Conservation (phyloP, 2,329 filamentous ascomycete species). For the Scedosporium boydii region DNA sequence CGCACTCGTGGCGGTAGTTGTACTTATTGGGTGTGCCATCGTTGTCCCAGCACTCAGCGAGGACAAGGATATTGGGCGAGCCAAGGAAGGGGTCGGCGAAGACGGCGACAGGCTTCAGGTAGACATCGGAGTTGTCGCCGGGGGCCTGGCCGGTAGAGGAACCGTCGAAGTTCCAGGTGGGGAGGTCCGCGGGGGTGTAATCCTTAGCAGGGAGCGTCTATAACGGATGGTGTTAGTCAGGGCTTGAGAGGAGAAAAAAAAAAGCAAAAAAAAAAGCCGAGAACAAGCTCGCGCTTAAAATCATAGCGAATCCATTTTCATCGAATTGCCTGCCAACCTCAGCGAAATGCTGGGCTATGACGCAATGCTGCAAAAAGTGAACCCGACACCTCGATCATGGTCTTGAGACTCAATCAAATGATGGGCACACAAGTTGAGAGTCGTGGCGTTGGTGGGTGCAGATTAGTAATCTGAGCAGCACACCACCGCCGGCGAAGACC, state of each 20-base stretch:
- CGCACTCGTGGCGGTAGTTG: slow-evolving; percentile 92
- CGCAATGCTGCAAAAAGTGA: neutral
- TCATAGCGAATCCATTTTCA: no score
- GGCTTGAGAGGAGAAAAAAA: neutral
- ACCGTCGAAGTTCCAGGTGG: slow-evolving; percentile 54
- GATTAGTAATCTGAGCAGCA: slow-evolving; percentile 8
- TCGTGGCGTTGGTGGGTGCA: slow-evolving; percentile 8
- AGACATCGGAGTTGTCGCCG: slow-evolving; percentile 94
- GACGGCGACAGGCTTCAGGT: slow-evolving; percentile 82
- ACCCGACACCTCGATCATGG: neutral
- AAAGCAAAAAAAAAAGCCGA: neutral
- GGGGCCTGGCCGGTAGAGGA: slow-evolving; percentile 88
- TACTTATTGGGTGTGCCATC: slow-evolving; percentile 96
- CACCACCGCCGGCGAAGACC: slow-evolving; percentile 9
- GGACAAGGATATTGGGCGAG: slow-evolving; percentile 85
- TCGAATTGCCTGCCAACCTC: no score
- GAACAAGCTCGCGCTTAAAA: neutral
- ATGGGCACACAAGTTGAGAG: neutral
- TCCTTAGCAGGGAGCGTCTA: slow-evolving; percentile 42
- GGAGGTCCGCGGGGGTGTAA: slow-evolving; percentile 41
- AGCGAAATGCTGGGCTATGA: neutral
- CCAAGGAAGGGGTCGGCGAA: slow-evolving; percentile 89
- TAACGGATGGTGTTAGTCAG: neutral
- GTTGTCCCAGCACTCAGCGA: slow-evolving; percentile 88
- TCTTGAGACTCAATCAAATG: neutral